Percentiles rank a stretch among this genome's conserved stretches.
These are phyloP conservation scores for Oryza coarctata DNA, from an alignment of 176 grass and related monocot species.

Conservation along the genomic window DNA sequence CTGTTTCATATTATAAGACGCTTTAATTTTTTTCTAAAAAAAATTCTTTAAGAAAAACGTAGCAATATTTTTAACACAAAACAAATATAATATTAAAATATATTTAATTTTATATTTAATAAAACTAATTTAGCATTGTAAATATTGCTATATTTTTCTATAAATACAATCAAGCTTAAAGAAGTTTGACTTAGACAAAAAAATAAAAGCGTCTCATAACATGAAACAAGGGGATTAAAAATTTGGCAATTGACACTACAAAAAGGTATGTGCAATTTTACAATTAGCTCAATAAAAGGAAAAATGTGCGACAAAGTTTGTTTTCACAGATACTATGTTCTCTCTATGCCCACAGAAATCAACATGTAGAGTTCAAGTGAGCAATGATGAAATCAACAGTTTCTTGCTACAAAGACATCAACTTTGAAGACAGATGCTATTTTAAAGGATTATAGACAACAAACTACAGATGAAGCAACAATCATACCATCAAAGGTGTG, in stretches of 20 bases:
- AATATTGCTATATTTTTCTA: too few relatives aligned
- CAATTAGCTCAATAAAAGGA: not conserved
- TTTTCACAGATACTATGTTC: constrained; percentile 12
- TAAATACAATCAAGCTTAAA: too few relatives aligned
- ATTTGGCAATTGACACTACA: not conserved
- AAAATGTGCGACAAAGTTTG: not conserved
- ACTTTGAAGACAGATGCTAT: constrained; percentile 15
- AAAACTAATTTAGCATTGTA: too few relatives aligned
- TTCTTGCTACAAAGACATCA: not conserved
- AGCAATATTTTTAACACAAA: too few relatives aligned
- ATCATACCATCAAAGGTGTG: constrained; percentile 25
- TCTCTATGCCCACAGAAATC: constrained; percentile 1
- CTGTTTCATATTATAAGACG: too few relatives aligned
- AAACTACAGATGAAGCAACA: constrained; percentile 23
- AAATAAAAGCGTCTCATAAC: too few relatives aligned
- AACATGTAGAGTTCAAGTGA: not conserved
- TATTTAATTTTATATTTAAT: too few relatives aligned
- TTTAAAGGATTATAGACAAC: constrained; percentile 12
- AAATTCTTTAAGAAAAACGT: too few relatives aligned
- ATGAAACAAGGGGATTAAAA: too few relatives aligned
- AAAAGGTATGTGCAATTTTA: not conserved
- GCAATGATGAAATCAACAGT: not conserved
- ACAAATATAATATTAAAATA: too few relatives aligned
- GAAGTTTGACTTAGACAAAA: too few relatives aligned
- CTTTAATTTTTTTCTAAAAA: too few relatives aligned